phyloP scores from a whole-genome alignment of 2,329 filamentous ascomycete genomes.

The Cladosporium sp. region DNA sequence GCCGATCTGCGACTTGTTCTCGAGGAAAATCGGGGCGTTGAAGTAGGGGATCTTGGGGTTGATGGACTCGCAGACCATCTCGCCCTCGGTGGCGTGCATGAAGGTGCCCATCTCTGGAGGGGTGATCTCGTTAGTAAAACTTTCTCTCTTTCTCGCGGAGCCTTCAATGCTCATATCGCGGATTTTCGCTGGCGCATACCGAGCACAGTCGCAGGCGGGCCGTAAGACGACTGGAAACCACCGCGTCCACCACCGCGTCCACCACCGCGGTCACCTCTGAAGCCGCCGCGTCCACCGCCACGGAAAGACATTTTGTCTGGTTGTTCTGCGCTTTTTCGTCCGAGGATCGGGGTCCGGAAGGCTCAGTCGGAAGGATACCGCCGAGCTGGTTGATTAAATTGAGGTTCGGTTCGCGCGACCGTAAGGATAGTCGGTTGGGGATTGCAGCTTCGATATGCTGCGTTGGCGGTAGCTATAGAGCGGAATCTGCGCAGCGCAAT shows the following conservation, averaged over 20 bases:
- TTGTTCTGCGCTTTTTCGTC: neutral
- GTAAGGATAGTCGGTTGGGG: neutral
- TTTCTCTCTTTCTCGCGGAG: neutral
- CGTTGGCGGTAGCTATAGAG: neutral
- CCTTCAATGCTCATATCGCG: neutral
- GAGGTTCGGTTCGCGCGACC: constrained; percentile 7
- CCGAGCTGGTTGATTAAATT: constrained; percentile 9
- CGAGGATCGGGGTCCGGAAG: neutral
- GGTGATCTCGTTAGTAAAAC: neutral
- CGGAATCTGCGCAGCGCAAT: constrained; percentile 2
- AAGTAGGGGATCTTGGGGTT: constrained; percentile 98
- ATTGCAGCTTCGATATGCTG: constrained; percentile 7
- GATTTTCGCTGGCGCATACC: constrained; percentile 29
- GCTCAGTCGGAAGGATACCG: constrained; percentile 9
- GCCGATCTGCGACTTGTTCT: constrained; percentile 88
- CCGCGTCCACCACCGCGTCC: constrained; percentile 26
- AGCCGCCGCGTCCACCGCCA: constrained; percentile 18
- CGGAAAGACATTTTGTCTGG: constrained; percentile 21
- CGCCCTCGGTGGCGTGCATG: constrained; percentile 91
- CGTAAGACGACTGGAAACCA: constrained; percentile 37
- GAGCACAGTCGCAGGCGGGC: constrained; percentile 41
- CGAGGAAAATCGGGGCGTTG: constrained; percentile 97
- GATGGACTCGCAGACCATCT: constrained; percentile 94
- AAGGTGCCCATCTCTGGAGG: constrained; percentile 79
- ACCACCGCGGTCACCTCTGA: constrained; percentile 22